A percentile compares a stretch with the other conserved stretches of the same genome.
Evolutionary conservation across 1,139 yeast genomes (phyloP).

Genomic region (Hansenula lynferdii): DNA sequence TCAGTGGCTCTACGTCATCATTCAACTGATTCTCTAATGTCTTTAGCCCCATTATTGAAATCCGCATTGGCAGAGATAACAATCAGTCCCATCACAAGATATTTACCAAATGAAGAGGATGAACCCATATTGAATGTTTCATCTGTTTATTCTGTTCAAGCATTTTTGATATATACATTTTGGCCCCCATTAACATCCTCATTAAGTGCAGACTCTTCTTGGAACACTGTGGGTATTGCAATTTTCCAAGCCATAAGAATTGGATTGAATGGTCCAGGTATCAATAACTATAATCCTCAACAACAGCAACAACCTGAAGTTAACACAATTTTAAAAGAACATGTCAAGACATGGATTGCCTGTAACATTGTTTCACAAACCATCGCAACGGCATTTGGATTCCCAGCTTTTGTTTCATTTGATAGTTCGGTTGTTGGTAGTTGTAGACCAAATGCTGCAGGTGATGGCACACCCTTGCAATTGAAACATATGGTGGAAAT

Average conservation of each 20-base stretch:
- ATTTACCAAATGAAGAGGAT: conserved; percentile 68
- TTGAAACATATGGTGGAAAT: conserved; percentile 75
- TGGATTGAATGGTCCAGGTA: conserved; percentile 79
- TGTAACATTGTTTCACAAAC: conserved; percentile 88
- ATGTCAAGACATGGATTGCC: conserved; percentile 86
- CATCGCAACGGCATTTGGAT: conserved; percentile 89
- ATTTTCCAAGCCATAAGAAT: conserved; percentile 87
- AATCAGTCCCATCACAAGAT: conserved; percentile 84
- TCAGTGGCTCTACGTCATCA: conserved; percentile 62
- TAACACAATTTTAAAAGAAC: conserved; percentile 46
- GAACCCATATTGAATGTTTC: conserved; percentile 84
- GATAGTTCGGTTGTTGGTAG: conserved; percentile 65
- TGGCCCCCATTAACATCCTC: conserved; percentile 98
- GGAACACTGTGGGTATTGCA: conserved; percentile 93
- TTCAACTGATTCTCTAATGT: conserved; percentile 38
- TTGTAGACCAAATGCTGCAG: conserved; percentile 35
- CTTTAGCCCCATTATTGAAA: conserved; percentile 66
- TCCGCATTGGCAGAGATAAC: conserved; percentile 81
- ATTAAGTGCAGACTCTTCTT: conserved; percentile 89
- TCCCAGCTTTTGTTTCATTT: conserved; percentile 86
- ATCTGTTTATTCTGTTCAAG: conserved; percentile 94
- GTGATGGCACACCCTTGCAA: conserved; percentile 49
- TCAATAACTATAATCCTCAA: conserved; percentile 30
- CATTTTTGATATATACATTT: conserved; percentile 77
- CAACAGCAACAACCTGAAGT: conserved; percentile 13